phyloP scores from a whole-genome alignment of 768 basidiomycete species.

The Russula virescens region DNA sequence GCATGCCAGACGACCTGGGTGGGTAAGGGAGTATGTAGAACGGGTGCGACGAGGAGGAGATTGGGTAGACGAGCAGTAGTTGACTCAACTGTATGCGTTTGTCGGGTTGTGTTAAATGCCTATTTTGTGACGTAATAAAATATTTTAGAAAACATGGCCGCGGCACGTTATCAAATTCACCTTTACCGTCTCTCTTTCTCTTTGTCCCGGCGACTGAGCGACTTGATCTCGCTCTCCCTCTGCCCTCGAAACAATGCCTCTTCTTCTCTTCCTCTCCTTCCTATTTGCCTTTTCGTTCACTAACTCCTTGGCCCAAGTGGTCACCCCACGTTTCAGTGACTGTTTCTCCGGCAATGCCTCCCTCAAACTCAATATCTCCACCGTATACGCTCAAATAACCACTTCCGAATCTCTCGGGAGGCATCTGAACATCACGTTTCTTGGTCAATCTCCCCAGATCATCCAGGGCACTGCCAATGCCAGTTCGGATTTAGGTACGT shows the following conservation, averaged over 20 bases:
- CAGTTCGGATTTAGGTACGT: constrained; percentile 62
- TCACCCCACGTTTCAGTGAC: constrained; percentile 49
- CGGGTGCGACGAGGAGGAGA: constrained; percentile 19
- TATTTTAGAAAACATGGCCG: too few species aligned
- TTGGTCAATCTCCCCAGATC: constrained; percentile 55
- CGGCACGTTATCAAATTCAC: too few species aligned
- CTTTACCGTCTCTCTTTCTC: too few species aligned
- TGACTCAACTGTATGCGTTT: too few species aligned
- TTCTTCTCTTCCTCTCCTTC: constrained; percentile 6
- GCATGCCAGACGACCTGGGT: constrained; percentile 12
- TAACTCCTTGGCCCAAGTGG: constrained; percentile 14
- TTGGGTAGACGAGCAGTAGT: constrained; percentile 19
- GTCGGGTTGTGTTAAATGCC: too few species aligned
- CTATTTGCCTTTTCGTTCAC: constrained; percentile 20
- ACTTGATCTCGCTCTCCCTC: not conserved
- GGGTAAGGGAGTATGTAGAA: constrained; percentile 17
- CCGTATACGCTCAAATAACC: constrained; percentile 68
- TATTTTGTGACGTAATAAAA: too few species aligned
- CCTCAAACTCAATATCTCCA: constrained; percentile 58
- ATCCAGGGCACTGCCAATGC: constrained; percentile 56
- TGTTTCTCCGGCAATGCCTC: constrained; percentile 54
- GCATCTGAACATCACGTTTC: constrained; percentile 64
- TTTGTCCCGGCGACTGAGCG: too few species aligned
- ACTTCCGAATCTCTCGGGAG: constrained; percentile 37
- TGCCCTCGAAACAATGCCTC: not conserved